Evolutionary conservation across 2,329 filamentous ascomycete genomes (phyloP).

Genomic region (Talaromyces sp.): DNA sequence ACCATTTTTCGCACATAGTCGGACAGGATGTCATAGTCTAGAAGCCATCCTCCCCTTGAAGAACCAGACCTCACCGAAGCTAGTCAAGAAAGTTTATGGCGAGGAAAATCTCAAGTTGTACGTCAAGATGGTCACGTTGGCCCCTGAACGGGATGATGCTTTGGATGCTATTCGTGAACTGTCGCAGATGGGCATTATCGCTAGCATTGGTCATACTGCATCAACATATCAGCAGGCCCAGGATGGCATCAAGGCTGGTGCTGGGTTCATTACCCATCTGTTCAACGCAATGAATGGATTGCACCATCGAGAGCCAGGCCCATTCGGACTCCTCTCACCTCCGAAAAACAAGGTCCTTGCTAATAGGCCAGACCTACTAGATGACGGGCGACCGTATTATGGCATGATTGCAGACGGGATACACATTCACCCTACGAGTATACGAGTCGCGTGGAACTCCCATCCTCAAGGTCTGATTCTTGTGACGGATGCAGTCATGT

Average conservation of each 20-base stretch:
- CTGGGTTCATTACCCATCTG: constrained; percentile 12
- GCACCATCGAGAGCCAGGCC: constrained; percentile 13
- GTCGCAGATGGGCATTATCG: constrained; percentile 6
- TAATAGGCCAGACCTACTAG: constrained; percentile 14
- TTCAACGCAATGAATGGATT: constrained; percentile 13
- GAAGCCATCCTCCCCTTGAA: not conserved
- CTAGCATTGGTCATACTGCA: constrained; percentile 13
- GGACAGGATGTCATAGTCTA: constrained; percentile 2
- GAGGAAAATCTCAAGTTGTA: constrained; percentile 1
- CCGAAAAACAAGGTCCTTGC: not conserved
- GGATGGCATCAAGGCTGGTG: constrained; percentile 8
- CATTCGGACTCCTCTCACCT: constrained; percentile 9
- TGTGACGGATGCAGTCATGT: constrained; percentile 14
- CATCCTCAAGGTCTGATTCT: constrained; percentile 12
- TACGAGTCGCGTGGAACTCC: constrained; percentile 9
- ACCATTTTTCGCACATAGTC: constrained; percentile 13
- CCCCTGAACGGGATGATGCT: constrained; percentile 12
- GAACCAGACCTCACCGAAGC: not conserved
- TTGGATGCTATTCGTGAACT: constrained; percentile 12
- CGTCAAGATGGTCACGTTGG: constrained; percentile 14
- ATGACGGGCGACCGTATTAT: constrained; percentile 11
- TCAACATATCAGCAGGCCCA: constrained; percentile 8
- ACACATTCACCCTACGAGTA: constrained; percentile 12
- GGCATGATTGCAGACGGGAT: constrained; percentile 14
- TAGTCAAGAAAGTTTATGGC: constrained; percentile 2